Evolutionary conservation across 2,329 filamentous ascomycete genomes (phyloP).

Genomic region (Neonectria neomacrospora): DNA sequence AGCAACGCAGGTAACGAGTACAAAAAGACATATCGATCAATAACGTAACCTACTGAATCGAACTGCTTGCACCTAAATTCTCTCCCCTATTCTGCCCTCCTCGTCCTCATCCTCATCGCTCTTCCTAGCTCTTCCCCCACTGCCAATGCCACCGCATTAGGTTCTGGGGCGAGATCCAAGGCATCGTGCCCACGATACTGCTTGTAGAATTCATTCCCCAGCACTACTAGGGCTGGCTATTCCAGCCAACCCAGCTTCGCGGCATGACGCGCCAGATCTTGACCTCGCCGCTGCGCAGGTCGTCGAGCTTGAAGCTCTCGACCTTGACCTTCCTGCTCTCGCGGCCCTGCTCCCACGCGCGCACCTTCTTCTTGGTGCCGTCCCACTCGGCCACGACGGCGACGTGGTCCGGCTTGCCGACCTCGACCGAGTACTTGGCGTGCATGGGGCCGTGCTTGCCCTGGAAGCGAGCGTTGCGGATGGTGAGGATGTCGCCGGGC

Average conservation of each 20-base stretch:
- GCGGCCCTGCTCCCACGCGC: slow-evolving; percentile 93
- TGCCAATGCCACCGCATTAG: slow-evolving; percentile 29
- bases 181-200: slow-evolving; percentile 24
- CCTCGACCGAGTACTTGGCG: slow-evolving; percentile 88
- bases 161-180: slow-evolving; percentile 29
- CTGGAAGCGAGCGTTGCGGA: slow-evolving; percentile 94
- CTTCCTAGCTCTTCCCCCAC: slow-evolving; percentile 19
- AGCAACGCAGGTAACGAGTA: slow-evolving; percentile 13
- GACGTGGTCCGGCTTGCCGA: slow-evolving; percentile 90
- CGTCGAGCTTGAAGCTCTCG: slow-evolving; percentile 93
- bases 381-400: slow-evolving; percentile 96
- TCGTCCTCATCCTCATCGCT: slow-evolving; percentile 10
- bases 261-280: slow-evolving; percentile 98
- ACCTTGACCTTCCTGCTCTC: slow-evolving; percentile 94
- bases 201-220: slow-evolving; percentile 38
- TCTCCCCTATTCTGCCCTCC: slow-evolving; percentile 17
- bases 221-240: slow-evolving; percentile 65
- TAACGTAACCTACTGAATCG: slow-evolving; percentile 47
- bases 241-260: slow-evolving; percentile 92
- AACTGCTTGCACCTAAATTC: slow-evolving; percentile 45
- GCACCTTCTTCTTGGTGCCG: slow-evolving; percentile 96
- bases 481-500: slow-evolving; percentile 88
- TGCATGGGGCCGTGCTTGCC: slow-evolving; percentile 96
- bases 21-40: slow-evolving; percentile 41
- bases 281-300: slow-evolving; percentile 92